Base-by-base conservation (phyloP, 2,329 filamentous ascomycete genomes). In the Metarhizium anisopliae region DNA sequence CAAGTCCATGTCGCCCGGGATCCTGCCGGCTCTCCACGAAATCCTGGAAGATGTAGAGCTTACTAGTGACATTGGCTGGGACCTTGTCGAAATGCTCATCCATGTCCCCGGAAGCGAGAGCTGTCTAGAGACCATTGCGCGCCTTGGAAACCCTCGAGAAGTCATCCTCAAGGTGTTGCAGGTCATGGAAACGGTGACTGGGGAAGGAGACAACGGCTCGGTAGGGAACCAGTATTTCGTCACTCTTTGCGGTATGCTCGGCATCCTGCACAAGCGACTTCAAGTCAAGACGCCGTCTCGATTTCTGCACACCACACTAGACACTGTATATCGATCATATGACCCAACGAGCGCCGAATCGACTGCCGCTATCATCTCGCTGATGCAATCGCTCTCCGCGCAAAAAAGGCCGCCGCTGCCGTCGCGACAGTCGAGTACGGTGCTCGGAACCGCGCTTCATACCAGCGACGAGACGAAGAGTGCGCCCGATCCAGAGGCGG, bases 161-260 rank as follows among this genome's bases (percentile, higher is more conserved):
- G 87, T 91, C 50, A 86, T 93, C 57, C 76, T 94, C 62, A 92
- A 92, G 67, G 83, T 90, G 35, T 85, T 89, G 30, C 88, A 92
- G 67, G 81, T 83, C 14, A 74, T 94, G 58, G 82, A 87, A 53
- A 77, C 81, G 50, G 68, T 71, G 5, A 67, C 70, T 47, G 65
- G 67, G 1, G 71, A 70, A 1, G 64, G 60, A 11, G 70, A 73
- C 5, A 68, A 74, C 7, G 71, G 72, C 7, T 68, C 68, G 10
- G 69, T 71, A 20, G 64, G 63, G 29, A 65, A 61, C 52, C 64
- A 71, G 55, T 84, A 84, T 59, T 91, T 91, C 67, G 82, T 87
- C 61, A 79, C 81, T 6, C 74, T 93, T 3, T 77, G 91, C 36
- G 83, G 82, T 50, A 84, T 92, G 76, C 77, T 94, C 13, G 79